Base-by-base conservation (phyloP, 352 stramenopile species). In the Thraustochytrium striatum region DNA sequence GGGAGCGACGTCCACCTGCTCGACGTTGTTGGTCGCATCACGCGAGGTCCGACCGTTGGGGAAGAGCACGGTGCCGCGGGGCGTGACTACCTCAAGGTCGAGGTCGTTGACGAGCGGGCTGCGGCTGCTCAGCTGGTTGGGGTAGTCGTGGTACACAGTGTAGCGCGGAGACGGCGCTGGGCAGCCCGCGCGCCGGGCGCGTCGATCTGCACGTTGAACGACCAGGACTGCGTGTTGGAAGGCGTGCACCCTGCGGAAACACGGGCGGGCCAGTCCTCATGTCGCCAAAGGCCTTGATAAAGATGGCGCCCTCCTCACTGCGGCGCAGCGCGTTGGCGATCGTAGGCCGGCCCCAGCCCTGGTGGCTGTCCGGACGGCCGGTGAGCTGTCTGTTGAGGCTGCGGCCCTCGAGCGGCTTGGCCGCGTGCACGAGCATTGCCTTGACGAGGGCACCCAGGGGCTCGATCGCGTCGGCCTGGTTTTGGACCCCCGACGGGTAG, bases 361-460 rank as follows among this genome's bases (percentile, higher is more conserved):
- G 47, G 16, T 16, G 16, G 25, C 47, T 55, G 47, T 55, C 25
- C 47, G 47, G 47, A 55, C 47, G 16, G 16, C 47, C 16, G 47
- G 25, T 55, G 47, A 25, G 47, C 16, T 55, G 47, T 21, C 47
- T 55, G 47, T 55, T 16, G 25, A 21, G 16, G 47, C 25, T 21
- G 47, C 25, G n/a, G 13, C 36, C 87, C 82, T 47, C 86, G 65
- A 93, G 84, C n/a, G 85, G 79, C 65, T 91, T 85, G 2, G 87
- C 86, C 62, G 88, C 90, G 85, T 93, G 89, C 3, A 95, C 83
- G 2, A 95, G 79, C 35, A 94, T 78, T 0, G 89, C 91, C 83
- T 95, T 95, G 39, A 95, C 81, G 21, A 95, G 81, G 0, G 87
- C 86, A 2, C 88, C 88, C 0, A 88, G 81, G 3, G 89, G 25